A percentile compares a stretch with the other conserved stretches of the same genome.
phyloP scores from a whole-genome alignment of 1,284 basidiomycete genomes.

The Paramarasmius palmivorus region DNA sequence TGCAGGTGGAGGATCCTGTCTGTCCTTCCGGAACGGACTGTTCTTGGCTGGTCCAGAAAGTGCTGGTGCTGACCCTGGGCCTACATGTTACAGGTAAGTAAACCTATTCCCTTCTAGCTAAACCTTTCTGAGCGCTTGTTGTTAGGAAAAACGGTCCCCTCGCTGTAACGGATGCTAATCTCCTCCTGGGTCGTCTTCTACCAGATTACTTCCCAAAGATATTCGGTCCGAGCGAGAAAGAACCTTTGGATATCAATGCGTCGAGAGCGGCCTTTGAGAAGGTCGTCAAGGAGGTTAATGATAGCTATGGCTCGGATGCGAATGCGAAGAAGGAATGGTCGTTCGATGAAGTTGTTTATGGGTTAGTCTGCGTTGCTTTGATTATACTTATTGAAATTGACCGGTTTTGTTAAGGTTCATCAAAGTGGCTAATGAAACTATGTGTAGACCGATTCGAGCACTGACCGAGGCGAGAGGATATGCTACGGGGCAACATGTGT shows the following conservation, averaged over 20 bases:
- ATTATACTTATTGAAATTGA: background rate
- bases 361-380: conserved; percentile 42
- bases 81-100: conserved; percentile 73
- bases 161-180: conserved; percentile 86
- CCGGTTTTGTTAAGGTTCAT: conserved; percentile 60
- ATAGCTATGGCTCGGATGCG: conserved; percentile 33
- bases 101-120: background rate
- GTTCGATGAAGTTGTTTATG: conserved; percentile 89
- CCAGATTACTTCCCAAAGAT: conserved; percentile 86
- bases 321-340: conserved; percentile 44
- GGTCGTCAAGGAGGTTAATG: conserved; percentile 69
- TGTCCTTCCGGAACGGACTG: conserved; percentile 80
- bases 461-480: conserved; percentile 90
- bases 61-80: conserved; percentile 84
- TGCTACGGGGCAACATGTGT: conserved; percentile 83
- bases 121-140: no score
- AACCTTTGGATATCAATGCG: conserved; percentile 76
- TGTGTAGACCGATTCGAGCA: conserved; percentile 91
- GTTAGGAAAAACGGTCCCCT: conserved; percentile 86
- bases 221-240: conserved; percentile 84
- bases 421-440: conserved; percentile 92
- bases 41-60: conserved; percentile 85
- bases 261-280: conserved; percentile 65
- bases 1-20: conserved; percentile 84
- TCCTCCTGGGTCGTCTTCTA: conserved; percentile 81